A percentile compares a stretch with the other conserved stretches of the same genome.
Conservation (phyloP, 768 basidiomycete genomes). For the Tremella yokohamensis region DNA sequence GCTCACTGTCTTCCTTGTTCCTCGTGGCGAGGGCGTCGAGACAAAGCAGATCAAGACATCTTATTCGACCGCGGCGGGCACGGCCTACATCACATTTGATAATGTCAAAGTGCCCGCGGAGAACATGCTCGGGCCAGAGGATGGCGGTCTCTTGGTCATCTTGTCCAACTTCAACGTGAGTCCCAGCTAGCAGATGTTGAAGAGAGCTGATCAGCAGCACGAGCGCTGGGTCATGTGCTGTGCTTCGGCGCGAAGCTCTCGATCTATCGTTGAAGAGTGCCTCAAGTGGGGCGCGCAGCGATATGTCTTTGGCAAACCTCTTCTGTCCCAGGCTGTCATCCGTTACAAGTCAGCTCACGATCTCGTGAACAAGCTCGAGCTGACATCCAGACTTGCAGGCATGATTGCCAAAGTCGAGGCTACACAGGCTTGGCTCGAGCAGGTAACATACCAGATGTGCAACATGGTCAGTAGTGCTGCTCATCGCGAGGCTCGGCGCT, state of each 20-base stretch:
- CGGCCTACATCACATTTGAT: slow-evolving; percentile 73
- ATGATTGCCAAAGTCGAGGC: slow-evolving; percentile 86
- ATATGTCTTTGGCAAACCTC: slow-evolving; percentile 82
- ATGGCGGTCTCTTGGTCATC: slow-evolving; percentile 71
- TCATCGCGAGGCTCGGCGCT: neutral
- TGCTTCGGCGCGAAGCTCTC: slow-evolving; percentile 68
- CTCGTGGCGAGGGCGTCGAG: slow-evolving; percentile 74
- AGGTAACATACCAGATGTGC: slow-evolving; percentile 79
- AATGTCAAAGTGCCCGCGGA: slow-evolving; percentile 80
- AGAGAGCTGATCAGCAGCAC: slow-evolving; percentile 53
- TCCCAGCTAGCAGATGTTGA: neutral
- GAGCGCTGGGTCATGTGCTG: slow-evolving; percentile 91
- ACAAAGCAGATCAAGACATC: slow-evolving; percentile 83
- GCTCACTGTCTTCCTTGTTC: slow-evolving; percentile 80
- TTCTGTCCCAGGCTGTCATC: slow-evolving; percentile 76
- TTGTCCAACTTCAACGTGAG: slow-evolving; percentile 76
- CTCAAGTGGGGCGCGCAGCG: slow-evolving; percentile 86
- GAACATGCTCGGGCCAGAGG: slow-evolving; percentile 77
- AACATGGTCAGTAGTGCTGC: slow-evolving; percentile 60
- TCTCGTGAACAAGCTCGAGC: neutral
- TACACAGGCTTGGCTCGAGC: slow-evolving; percentile 81
- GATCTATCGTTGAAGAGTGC: slow-evolving; percentile 76
- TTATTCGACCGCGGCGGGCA: slow-evolving; percentile 85
- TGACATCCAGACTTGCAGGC: slow-evolving; percentile 58
- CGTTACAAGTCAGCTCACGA: slow-evolving; percentile 60